These are phyloP conservation scores for Leptomonas pyrrhocoris DNA, from an alignment of 208 protist genomes.

Conservation along the genomic window DNA sequence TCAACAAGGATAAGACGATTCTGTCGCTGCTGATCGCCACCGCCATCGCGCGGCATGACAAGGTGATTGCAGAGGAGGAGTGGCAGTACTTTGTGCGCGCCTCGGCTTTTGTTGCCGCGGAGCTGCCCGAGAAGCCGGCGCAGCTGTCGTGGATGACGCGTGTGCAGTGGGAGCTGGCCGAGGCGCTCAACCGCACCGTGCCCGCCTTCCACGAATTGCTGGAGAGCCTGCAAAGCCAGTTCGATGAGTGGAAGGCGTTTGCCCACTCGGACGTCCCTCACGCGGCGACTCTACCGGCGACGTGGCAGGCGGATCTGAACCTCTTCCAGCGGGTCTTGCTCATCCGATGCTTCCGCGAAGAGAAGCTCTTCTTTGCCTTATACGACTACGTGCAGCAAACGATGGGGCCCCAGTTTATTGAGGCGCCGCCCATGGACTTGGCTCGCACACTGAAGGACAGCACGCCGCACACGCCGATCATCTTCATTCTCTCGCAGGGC, in stretches of 20 bases:
- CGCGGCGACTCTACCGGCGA: constrained; percentile 46
- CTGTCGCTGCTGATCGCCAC: constrained; percentile 95
- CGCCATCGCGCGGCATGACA: constrained; percentile 75
- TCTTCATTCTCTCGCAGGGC: constrained; percentile 98
- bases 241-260: constrained; percentile 67
- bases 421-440: constrained; percentile 95
- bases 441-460: constrained; percentile 87
- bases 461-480: constrained; percentile 88
- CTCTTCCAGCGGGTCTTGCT: constrained; percentile 95
- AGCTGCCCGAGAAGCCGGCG: constrained; percentile 57
- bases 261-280: constrained; percentile 73
- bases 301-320: constrained; percentile 63
- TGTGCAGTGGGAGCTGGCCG: constrained; percentile 85
- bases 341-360: constrained; percentile 93
- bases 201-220: constrained; percentile 67
- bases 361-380: constrained; percentile 94
- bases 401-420: constrained; percentile 93
- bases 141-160: constrained; percentile 71
- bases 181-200: constrained; percentile 83
- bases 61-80: constrained; percentile 78
- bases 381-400: constrained; percentile 87
- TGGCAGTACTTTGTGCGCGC: constrained; percentile 94
- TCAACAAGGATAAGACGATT: constrained; percentile 97
- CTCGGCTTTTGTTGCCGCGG: constrained; percentile 80
- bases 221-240: constrained; percentile 47